Conservation (phyloP, 2,329 filamentous ascomycete species). For the Laburnicola sp. region DNA sequence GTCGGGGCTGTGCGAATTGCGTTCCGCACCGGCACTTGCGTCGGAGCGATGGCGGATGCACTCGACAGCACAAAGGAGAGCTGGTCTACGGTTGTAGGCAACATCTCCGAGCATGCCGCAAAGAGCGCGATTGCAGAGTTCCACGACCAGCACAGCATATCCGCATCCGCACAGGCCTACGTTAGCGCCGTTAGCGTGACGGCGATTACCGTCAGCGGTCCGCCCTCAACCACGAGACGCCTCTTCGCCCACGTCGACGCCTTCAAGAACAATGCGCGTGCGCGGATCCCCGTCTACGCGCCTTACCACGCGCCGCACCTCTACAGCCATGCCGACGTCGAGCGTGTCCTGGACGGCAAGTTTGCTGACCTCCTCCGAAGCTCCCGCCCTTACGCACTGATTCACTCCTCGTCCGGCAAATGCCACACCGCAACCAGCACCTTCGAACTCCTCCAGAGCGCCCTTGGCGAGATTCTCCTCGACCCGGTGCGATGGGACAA, state of each 20-base stretch:
- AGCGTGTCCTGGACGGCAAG: constrained; percentile 53
- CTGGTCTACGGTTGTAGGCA: constrained; percentile 70
- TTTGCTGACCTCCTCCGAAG: constrained; percentile 48
- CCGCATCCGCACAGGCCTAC: constrained; percentile 57
- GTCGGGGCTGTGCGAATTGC: constrained; percentile 67
- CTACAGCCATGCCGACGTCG: constrained; percentile 55
- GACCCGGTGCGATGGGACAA: constrained; percentile 55
- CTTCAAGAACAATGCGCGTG: constrained; percentile 55
- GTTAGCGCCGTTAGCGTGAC: constrained; percentile 63
- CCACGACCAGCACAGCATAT: constrained; percentile 57
- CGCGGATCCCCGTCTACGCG: constrained; percentile 59
- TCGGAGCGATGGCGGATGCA: constrained; percentile 48
- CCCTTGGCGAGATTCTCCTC: constrained; percentile 52
- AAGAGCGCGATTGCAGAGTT: constrained; percentile 60
- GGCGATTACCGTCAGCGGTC: constrained; percentile 63
- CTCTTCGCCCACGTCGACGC: constrained; percentile 55
- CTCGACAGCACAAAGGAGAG: constrained; percentile 61
- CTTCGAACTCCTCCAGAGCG: constrained; percentile 50
- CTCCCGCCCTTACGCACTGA: constrained; percentile 47
- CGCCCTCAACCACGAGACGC: constrained; percentile 56
- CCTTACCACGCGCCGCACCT: constrained; percentile 63
- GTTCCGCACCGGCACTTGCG: constrained; percentile 62
- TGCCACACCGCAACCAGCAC: constrained; percentile 51
- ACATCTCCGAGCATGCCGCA: constrained; percentile 56
- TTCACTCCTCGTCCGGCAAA: constrained; percentile 54